phyloP scores from a whole-genome alignment of 1,139 yeast genomes.

The Torulaspora pretoriensis region DNA sequence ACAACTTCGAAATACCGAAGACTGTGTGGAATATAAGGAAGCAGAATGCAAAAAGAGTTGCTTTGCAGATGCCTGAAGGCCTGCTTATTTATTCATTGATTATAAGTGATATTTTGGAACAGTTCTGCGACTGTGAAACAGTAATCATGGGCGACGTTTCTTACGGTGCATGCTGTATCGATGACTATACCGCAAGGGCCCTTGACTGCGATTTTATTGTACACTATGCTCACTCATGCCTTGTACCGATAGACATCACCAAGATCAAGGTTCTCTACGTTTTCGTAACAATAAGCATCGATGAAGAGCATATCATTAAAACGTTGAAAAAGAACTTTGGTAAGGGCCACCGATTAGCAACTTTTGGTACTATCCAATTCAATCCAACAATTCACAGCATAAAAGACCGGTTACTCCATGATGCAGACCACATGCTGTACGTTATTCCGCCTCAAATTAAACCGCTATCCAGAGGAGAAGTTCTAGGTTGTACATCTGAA shows the following conservation, averaged over 20 bases:
- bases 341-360: slow-evolving; percentile 59
- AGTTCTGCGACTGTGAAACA: slow-evolving; percentile 82
- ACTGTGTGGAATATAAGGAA: slow-evolving; percentile 89
- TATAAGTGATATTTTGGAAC: slow-evolving; percentile 85
- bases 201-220: slow-evolving; percentile 90
- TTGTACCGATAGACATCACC: slow-evolving; percentile 92
- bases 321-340: slow-evolving; percentile 71
- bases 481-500: slow-evolving; percentile 93
- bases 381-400: slow-evolving; percentile 89
- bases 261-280: slow-evolving; percentile 84
- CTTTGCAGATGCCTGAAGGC: slow-evolving; percentile 98
- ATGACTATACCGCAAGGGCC: slow-evolving; percentile 90
- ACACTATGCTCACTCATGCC: slow-evolving; percentile 96
- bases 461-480: slow-evolving; percentile 95
- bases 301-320: slow-evolving; percentile 72
- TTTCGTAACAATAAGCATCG: slow-evolving; percentile 91
- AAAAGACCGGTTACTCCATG: slow-evolving; percentile 52
- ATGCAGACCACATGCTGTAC: slow-evolving; percentile 48
- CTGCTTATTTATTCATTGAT: slow-evolving; percentile 79
- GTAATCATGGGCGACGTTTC: slow-evolving; percentile 98
- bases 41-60: slow-evolving; percentile 69
- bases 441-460: slow-evolving; percentile 84
- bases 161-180: slow-evolving; percentile 98
- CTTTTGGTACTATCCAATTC: slow-evolving; percentile 94
- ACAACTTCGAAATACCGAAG: slow-evolving; percentile 92